Evolutionary conservation across 805 yeast genomes (phyloP).

Genomic region (Yueomyces sp.): DNA sequence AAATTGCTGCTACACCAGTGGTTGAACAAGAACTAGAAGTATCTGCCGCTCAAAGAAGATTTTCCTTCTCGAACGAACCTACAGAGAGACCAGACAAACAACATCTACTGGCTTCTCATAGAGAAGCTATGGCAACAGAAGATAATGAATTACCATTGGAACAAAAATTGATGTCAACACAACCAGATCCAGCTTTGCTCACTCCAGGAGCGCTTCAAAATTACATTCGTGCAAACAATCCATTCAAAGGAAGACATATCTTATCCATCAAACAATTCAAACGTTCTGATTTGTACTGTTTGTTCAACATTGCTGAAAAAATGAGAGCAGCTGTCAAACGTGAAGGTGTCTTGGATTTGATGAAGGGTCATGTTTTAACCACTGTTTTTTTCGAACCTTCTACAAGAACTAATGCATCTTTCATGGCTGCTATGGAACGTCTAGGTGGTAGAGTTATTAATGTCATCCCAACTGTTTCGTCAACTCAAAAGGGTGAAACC

Average conservation of each 20-base stretch:
- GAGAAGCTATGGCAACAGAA: constrained; percentile 29
- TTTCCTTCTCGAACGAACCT: constrained; percentile 36
- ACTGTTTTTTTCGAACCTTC: constrained; percentile 98
- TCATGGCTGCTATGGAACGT: constrained; percentile 99
- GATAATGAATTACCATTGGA: constrained; percentile 14
- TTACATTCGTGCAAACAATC: constrained; percentile 70
- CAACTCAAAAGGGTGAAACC: constrained; percentile 96
- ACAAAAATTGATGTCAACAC: constrained; percentile 47
- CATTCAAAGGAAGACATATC: constrained; percentile 80
- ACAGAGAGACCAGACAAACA: neutral
- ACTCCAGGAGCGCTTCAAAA: constrained; percentile 72
- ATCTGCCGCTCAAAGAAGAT: constrained; percentile 25
- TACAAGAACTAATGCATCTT: constrained; percentile 91
- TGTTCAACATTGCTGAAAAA: constrained; percentile 96
- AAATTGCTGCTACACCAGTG: constrained; percentile 24
- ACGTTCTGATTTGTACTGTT: constrained; percentile 79
- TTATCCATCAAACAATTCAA: constrained; percentile 78
- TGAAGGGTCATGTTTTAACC: constrained; percentile 81
- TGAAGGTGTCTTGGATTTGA: constrained; percentile 82
- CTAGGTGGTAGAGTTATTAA: constrained; percentile 95
- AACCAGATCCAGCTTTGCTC: constrained; percentile 57
- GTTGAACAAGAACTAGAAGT: constrained; percentile 25
- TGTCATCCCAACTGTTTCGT: constrained; percentile 74
- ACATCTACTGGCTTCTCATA: constrained; percentile 12
- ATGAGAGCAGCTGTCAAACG: constrained; percentile 95